These are phyloP conservation scores for Aspergillus clavatus DNA, from an alignment of 2,329 filamentous ascomycete genomes.

Conservation along the genomic window DNA sequence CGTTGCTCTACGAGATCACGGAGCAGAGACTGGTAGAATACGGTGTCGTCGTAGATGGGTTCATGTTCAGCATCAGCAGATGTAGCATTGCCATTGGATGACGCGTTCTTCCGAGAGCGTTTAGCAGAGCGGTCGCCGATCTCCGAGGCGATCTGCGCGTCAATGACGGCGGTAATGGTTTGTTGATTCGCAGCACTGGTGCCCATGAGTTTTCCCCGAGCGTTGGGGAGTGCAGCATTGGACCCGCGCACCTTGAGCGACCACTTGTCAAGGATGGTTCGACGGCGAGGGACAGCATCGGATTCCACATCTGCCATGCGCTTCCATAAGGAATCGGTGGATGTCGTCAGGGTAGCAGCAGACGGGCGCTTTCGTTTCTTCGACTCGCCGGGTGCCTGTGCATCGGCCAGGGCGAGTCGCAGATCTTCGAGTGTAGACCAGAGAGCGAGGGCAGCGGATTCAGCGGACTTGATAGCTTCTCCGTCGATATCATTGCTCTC, in stretches of 20 bases:
- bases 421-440: slow-evolving; percentile 63
- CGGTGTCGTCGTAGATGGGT: slow-evolving; percentile 83
- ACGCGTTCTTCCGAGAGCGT: slow-evolving; percentile 21
- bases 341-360: slow-evolving; percentile 47
- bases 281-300: slow-evolving; percentile 56
- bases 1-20: slow-evolving; percentile 92
- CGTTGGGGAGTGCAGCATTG: slow-evolving; percentile 49
- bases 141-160: slow-evolving; percentile 43
- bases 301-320: slow-evolving; percentile 64
- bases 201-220: slow-evolving; percentile 58
- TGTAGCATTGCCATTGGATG: slow-evolving; percentile 6
- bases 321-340: slow-evolving; percentile 66
- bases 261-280: slow-evolving; percentile 81
- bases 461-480: slow-evolving; percentile 66
- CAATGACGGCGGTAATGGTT: slow-evolving; percentile 41
- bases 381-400: slow-evolving; percentile 28
- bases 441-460: slow-evolving; percentile 77
- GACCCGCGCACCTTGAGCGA: slow-evolving; percentile 66
- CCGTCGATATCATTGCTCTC: slow-evolving; percentile 33
- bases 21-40: slow-evolving; percentile 89
- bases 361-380: slow-evolving; percentile 47
- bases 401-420: slow-evolving; percentile 36
- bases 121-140: slow-evolving; percentile 30
- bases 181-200: slow-evolving; percentile 49
- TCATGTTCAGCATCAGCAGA: slow-evolving; percentile 27